Percentiles rank a stretch among this genome's conserved stretches.
These are phyloP conservation scores for Solidago caesia DNA, from an alignment of 129 eudicot genomes.

Conservation along the genomic window DNA sequence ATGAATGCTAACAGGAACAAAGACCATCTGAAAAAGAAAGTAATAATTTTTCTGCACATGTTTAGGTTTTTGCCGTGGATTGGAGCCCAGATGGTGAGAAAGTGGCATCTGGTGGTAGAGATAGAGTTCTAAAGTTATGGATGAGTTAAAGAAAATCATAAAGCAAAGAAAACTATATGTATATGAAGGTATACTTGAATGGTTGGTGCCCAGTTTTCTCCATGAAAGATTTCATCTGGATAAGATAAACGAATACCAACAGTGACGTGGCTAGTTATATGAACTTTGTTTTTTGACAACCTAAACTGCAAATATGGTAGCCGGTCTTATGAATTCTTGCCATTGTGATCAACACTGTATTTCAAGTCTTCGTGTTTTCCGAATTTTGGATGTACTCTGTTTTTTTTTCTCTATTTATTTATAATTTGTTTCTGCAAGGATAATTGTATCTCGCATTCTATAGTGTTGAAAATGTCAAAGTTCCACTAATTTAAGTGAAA, in stretches of 20 bases:
- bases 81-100: constrained; percentile 99
- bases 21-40: neutral
- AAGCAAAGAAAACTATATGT: constrained; percentile 11
- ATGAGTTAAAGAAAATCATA: constrained; percentile 57
- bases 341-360: neutral
- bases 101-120: constrained; percentile 96
- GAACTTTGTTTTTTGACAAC: too few species aligned
- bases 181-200: constrained; percentile 20
- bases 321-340: neutral
- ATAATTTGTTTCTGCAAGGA: constrained; percentile 3
- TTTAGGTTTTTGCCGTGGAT: constrained; percentile 90
- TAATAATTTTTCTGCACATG: constrained; percentile 6
- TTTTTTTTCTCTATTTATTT: neutral
- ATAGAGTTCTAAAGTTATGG: constrained; percentile 89
- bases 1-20: constrained; percentile 6
- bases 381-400: neutral
- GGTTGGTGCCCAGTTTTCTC: neutral
- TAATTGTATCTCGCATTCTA: neutral
- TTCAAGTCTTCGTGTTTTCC: neutral
- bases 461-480: neutral
- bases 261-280: too few species aligned
- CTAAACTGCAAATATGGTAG: too few species aligned
- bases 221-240: neutral
- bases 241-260: neutral
- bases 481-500: neutral